Conservation (phyloP, 2,329 filamentous ascomycete species). For the Penicillium brevicompactum region DNA sequence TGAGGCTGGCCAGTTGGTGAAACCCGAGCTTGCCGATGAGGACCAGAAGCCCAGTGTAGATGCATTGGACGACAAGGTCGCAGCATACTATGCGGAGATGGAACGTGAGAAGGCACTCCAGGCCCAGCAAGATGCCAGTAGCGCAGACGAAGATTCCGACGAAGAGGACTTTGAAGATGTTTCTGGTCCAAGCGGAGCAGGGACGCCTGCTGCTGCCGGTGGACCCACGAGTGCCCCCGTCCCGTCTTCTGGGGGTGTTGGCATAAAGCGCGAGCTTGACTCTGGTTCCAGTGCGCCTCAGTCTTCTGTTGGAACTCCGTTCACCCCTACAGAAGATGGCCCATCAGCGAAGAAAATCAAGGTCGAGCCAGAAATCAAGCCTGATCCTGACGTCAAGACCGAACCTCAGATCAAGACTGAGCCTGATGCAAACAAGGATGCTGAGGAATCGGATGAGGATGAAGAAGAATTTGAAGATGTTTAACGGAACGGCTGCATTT, state of each 20-base stretch:
- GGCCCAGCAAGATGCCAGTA: slow-evolving; percentile 44
- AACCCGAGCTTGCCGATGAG: slow-evolving; percentile 45
- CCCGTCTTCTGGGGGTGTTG: slow-evolving; percentile 22
- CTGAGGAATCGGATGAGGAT: slow-evolving; percentile 8
- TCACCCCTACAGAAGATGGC: slow-evolving; percentile 40
- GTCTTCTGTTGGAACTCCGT: slow-evolving; percentile 40
- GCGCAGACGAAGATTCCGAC: slow-evolving; percentile 44
- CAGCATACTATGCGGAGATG: slow-evolving; percentile 51
- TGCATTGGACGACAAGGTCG: slow-evolving; percentile 49
- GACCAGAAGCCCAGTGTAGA: slow-evolving; percentile 46
- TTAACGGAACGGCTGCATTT: slow-evolving; percentile 1
- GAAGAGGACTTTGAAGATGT: slow-evolving; percentile 49
- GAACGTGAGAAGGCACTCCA: slow-evolving; percentile 46
- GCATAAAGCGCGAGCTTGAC: slow-evolving; percentile 43
- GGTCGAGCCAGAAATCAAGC: slow-evolving; percentile 14
- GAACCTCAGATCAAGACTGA: slow-evolving; percentile 16
- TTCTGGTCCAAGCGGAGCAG: slow-evolving; percentile 38
- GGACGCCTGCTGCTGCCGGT: slow-evolving; percentile 33
- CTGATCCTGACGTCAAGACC: slow-evolving; percentile 13
- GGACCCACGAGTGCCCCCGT: slow-evolving; percentile 32
- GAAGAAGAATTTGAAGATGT: slow-evolving; percentile 10
- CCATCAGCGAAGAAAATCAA: slow-evolving; percentile 47
- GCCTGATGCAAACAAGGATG: slow-evolving; percentile 9
- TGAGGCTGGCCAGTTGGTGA: slow-evolving; percentile 36
- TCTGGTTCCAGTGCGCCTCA: slow-evolving; percentile 42